phyloP scores from a whole-genome alignment of 148 eudicot species.

The Diospyros kaki region DNA sequence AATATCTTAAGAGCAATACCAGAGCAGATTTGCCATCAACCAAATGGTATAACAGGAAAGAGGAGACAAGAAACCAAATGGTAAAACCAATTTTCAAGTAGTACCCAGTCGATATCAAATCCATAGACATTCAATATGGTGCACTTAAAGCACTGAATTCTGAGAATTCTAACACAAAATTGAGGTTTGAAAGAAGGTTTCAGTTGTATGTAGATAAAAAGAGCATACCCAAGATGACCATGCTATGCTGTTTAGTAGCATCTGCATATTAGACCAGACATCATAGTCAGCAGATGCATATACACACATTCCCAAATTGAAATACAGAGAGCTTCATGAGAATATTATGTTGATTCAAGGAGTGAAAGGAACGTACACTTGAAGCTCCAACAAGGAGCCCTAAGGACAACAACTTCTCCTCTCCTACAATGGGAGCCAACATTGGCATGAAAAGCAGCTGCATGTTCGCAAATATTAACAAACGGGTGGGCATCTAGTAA shows the following conservation, averaged over 20 bases:
- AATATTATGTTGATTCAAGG: not conserved
- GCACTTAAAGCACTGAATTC: too few species aligned
- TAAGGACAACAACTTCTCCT: constrained; percentile 52
- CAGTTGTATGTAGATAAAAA: not conserved
- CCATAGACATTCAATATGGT: too few species aligned
- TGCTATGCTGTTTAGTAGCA: constrained; percentile 57
- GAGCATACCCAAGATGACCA: constrained; percentile 61
- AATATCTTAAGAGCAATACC: not conserved
- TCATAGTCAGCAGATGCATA: not conserved
- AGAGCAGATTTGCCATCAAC: not conserved
- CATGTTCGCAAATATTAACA: constrained; percentile 14
- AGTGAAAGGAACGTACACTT: constrained; percentile 32
- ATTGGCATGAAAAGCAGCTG: constrained; percentile 76
- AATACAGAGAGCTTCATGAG: not conserved
- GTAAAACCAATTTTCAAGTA: too few species aligned
- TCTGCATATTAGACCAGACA: constrained; percentile 32
- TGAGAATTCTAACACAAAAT: too few species aligned
- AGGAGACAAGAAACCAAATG: too few species aligned
- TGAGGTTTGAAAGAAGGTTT: constrained; percentile 2
- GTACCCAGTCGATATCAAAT: too few species aligned
- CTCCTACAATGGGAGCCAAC: constrained; percentile 58
- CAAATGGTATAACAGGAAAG: too few species aligned
- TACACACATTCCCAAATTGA: too few species aligned
- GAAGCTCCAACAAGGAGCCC: constrained; percentile 48
- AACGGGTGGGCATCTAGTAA: not conserved